Evolutionary conservation across 208 protist genomes (phyloP), one percentile per base, ranked within the genome.

Genomic region (Lotmaria passim): DNA sequence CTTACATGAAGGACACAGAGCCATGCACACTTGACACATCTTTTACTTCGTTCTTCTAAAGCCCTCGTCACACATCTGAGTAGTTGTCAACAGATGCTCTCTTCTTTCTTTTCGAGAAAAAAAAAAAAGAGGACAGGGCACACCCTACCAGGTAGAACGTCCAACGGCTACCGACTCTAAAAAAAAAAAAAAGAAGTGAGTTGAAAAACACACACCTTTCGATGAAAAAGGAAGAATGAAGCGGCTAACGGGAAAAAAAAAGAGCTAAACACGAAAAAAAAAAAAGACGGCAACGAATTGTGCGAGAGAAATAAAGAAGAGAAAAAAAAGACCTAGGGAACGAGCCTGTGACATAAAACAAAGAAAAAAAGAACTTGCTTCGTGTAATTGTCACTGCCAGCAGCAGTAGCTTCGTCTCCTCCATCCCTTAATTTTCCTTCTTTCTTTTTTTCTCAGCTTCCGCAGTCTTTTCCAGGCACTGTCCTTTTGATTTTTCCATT

Each of bases 161-260:
- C n/a, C 21, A 6, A 12, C 36, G 5, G 21, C 19, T 23, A 14
- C 31, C n/a, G 46, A 43, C 36, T 68, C 39, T 38, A 64, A 44
- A 44, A 51, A 46, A 60, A 73, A 36, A 69, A 62, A 48, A 64
- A 60, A 68, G n/a, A 48, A 44, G 28, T 30, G 28, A 74, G 33
- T 71, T 67, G 28, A 69, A 58, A 55, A 53, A 79, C 36, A 67
- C 47, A 75, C 50, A 47, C n/a, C 31, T 30, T 44, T 65, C 30
- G 65, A 59, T 31, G n/a, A 61, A 33, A n/a, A 51, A 51, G 51
- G 33, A 47, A 26, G 36, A 43, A 51, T 38, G 43, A 34, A 51
- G 15, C 31, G 43, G 26, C 14, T 1, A 63, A 63, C 17, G 23
- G 21, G 7, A 46, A 46, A 30, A 60, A 60, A 60, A 60, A 3